These are phyloP conservation scores for Fraxinus sp. DNA, from an alignment of 305 asterid species.

Conservation along the genomic window DNA sequence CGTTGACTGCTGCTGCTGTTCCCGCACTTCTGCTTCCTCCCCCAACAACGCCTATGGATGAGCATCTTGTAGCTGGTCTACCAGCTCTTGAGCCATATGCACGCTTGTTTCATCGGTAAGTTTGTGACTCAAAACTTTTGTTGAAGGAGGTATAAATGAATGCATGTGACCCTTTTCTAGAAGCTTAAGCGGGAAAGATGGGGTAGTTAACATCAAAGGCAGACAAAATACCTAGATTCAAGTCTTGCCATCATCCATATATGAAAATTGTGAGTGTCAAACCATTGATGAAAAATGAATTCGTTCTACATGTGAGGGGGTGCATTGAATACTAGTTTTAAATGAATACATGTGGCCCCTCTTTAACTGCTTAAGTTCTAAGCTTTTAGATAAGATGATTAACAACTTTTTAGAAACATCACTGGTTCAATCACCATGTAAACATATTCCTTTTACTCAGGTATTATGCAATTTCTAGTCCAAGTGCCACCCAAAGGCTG, in stretches of 20 bases:
- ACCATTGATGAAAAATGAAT: not conserved
- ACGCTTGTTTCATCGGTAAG: slow-evolving; percentile 87
- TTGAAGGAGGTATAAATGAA: not conserved
- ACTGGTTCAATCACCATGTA: slow-evolving; percentile 22
- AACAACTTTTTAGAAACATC: slow-evolving; percentile 12
- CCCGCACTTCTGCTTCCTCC: slow-evolving; percentile 99
- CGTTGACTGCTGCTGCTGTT: slow-evolving; percentile 94
- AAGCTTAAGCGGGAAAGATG: not conserved
- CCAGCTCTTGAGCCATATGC: slow-evolving; percentile 99
- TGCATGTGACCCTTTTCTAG: not conserved
- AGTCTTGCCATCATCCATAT: not conserved
- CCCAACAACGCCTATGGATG: slow-evolving; percentile 96
- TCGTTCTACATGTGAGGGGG: not conserved
- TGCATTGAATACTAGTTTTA: not conserved
- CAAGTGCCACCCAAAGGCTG: slow-evolving; percentile 98
- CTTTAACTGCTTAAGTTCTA: not conserved
- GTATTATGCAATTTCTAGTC: slow-evolving; percentile 97
- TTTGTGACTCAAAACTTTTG: slow-evolving; percentile 1
- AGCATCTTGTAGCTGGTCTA: slow-evolving; percentile 97
- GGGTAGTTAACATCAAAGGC: not conserved
- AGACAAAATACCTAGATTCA: not conserved
- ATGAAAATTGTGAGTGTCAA: not conserved
- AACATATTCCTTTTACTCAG: slow-evolving; percentile 44
- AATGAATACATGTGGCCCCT: not conserved
- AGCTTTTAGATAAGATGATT: not conserved